Percentiles rank a stretch among this genome's conserved stretches.
Conservation (phyloP, 805 yeast species). For the Dipodascopsis uninucleata region DNA sequence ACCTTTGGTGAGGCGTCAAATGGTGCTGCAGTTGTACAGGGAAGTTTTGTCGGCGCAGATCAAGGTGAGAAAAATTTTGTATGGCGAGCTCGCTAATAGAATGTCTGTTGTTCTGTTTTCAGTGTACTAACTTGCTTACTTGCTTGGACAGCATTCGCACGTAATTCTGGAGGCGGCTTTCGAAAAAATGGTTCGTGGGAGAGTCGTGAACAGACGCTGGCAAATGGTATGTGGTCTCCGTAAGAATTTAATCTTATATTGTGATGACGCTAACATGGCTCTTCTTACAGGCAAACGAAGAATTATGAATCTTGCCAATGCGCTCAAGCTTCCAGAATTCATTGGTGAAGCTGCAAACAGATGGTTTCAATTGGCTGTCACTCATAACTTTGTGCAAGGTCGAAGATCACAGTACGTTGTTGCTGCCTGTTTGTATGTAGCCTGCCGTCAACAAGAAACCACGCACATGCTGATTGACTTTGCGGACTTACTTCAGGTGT, state of each 20-base stretch:
- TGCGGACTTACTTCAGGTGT: conserved; percentile 80
- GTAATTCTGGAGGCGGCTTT: conserved; percentile 45
- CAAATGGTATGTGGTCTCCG: conserved; percentile 48
- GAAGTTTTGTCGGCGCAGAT: conserved; percentile 86
- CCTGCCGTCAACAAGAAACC: conserved; percentile 87
- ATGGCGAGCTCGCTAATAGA: not conserved
- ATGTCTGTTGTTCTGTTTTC: conserved; percentile 27
- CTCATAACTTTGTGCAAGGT: conserved; percentile 94
- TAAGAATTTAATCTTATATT: not conserved
- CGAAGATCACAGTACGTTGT: conserved; percentile 91
- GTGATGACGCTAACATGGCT: not conserved
- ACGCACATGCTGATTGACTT: conserved; percentile 96
- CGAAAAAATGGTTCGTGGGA: conserved; percentile 45
- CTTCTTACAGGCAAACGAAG: conserved; percentile 52
- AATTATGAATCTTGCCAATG: conserved; percentile 73
- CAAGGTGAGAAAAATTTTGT: conserved; percentile 44
- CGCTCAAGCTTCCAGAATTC: conserved; percentile 75
- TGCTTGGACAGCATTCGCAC: conserved; percentile 15
- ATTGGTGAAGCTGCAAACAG: conserved; percentile 82
- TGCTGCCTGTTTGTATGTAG: conserved; percentile 90
- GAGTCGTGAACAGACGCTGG: conserved; percentile 82
- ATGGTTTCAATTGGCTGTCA: conserved; percentile 84
- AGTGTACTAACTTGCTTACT: not conserved
- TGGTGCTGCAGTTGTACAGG: conserved; percentile 96
- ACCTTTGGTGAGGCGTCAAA: conserved; percentile 86